Evolutionary conservation across 2,329 filamentous ascomycete genomes (phyloP).

Genomic region (Graphilbum ipis-grandicollis): DNA sequence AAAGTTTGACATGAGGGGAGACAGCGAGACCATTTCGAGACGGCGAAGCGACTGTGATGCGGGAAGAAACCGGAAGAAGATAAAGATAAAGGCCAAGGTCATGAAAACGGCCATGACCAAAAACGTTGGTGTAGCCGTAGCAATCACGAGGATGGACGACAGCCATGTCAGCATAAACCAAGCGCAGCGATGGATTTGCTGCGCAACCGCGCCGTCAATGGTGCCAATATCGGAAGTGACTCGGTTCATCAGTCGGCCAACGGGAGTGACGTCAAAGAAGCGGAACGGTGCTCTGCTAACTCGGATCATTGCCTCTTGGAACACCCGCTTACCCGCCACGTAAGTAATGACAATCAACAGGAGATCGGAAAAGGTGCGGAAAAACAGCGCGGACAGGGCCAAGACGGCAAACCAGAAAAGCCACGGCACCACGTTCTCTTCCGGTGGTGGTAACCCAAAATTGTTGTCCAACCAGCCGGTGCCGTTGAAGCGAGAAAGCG

Average conservation of each 20-base stretch:
- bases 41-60: conserved; percentile 69
- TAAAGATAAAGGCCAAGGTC: conserved; percentile 49
- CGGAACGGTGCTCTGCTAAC: conserved; percentile 72
- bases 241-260: conserved; percentile 81
- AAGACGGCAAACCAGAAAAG: conserved; percentile 52
- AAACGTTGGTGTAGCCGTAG: conserved; percentile 60
- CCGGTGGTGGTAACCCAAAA: conserved; percentile 45
- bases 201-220: conserved; percentile 70
- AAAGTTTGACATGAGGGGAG: conserved; percentile 82
- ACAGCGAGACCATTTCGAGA: conserved; percentile 78
- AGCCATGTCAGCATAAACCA: conserved; percentile 55
- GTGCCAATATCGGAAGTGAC: conserved; percentile 82
- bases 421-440: conserved; percentile 55
- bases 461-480: conserved; percentile 11
- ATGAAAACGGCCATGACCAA: conserved; percentile 54
- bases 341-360: conserved; percentile 66
- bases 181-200: conserved; percentile 53
- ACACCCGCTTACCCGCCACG: conserved; percentile 58
- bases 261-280: conserved; percentile 80
- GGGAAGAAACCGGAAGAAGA: conserved; percentile 64
- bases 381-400: conserved; percentile 39
- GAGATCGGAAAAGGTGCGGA: conserved; percentile 43
- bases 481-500: background rate
- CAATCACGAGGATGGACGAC: conserved; percentile 61
- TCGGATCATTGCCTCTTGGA: conserved; percentile 51